These are phyloP conservation scores for Xylaria arbuscula DNA, from an alignment of 2,329 filamentous ascomycete genomes.

Conservation along the genomic window DNA sequence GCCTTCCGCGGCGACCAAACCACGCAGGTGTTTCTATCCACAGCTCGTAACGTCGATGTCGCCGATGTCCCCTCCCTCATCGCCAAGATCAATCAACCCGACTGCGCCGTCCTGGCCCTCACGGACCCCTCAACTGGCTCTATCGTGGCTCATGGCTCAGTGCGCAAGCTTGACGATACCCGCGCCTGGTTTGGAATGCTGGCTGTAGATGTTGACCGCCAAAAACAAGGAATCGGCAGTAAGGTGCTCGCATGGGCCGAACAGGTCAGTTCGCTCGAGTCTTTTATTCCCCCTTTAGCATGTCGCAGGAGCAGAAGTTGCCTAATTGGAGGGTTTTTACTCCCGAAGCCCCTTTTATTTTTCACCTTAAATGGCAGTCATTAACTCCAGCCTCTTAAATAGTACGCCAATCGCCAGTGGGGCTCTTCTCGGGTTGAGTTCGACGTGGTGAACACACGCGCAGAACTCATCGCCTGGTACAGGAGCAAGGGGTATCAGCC, in stretches of 20 bases:
- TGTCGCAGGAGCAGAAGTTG: no score
- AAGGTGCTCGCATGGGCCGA: constrained; percentile 57
- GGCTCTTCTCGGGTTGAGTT: constrained; percentile 55
- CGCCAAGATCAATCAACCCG: constrained; percentile 37
- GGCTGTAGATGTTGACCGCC: constrained; percentile 57
- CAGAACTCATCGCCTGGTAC: constrained; percentile 61
- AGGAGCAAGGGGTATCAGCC: constrained; percentile 55
- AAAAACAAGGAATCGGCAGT: constrained; percentile 58
- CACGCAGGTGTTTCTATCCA: constrained; percentile 37
- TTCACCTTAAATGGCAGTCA: no score
- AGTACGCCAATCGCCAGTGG: constrained; percentile 50
- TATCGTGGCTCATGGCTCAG: constrained; percentile 59
- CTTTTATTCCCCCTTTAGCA: no score
- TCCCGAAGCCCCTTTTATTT: no score
- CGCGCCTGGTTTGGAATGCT: constrained; percentile 61
- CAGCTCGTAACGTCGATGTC: constrained; percentile 22
- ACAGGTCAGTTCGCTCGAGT: constrained; percentile 14
- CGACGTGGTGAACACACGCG: constrained; percentile 56
- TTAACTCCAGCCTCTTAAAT: no score
- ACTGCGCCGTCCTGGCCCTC: constrained; percentile 50
- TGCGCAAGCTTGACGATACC: constrained; percentile 47
- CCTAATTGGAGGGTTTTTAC: no score
- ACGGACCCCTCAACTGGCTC: constrained; percentile 42
- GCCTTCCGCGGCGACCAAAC: constrained; percentile 39
- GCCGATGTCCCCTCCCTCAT: constrained; percentile 28